phyloP scores from a whole-genome alignment of 169 alveolate genomes.

The Plasmodium billcollinsi region DNA sequence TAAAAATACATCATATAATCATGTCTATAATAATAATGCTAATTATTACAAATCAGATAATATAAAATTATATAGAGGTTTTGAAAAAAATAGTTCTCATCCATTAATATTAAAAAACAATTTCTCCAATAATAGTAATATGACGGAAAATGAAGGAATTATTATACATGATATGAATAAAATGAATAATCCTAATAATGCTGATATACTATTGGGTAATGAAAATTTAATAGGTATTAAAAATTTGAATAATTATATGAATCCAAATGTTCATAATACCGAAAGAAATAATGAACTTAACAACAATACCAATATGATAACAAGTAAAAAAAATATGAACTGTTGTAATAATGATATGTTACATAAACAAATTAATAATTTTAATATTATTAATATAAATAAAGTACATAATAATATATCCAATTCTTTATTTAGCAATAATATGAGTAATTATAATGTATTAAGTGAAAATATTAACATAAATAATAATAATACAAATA shows the following conservation, averaged over 20 bases:
- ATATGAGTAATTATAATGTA: background rate
- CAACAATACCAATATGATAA: too few relatives aligned
- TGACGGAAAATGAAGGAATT: conserved; percentile 20
- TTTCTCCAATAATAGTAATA: conserved; percentile 12
- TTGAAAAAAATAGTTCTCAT: conserved; percentile 13
- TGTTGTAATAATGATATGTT: conserved; percentile 1
- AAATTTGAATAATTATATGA: too few relatives aligned
- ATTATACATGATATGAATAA: background rate
- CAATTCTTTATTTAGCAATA: conserved; percentile 1
- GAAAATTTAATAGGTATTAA: background rate
- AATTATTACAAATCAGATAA: conserved; percentile 61
- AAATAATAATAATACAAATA: conserved; percentile 8
- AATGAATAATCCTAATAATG: background rate
- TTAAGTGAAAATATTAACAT: background rate
- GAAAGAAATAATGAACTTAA: too few relatives aligned
- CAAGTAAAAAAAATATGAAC: background rate
- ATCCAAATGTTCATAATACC: too few relatives aligned
- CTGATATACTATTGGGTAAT: background rate
- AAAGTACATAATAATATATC: too few relatives aligned
- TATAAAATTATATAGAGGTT: conserved; percentile 19
- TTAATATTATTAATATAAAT: too few relatives aligned
- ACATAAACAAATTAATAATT: too few relatives aligned
- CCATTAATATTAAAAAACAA: conserved; percentile 38
- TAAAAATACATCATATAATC: conserved; percentile 15
- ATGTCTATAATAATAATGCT: conserved; percentile 5